Base-by-base conservation (phyloP, 495 filamentous ascomycete genomes). In the Penicillium flavigenum region DNA sequence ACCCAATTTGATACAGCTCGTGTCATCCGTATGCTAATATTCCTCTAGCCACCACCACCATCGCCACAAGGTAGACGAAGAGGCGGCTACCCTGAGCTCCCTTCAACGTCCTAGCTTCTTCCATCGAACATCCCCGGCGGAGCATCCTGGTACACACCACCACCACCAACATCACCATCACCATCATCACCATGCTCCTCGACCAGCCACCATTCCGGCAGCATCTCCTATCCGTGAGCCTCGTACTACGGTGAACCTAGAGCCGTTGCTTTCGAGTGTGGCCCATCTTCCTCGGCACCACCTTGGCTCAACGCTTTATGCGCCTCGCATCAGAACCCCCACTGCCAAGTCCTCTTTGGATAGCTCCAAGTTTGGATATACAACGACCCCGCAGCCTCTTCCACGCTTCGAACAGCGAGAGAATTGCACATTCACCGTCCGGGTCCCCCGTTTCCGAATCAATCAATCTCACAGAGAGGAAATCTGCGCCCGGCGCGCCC, bases 381-480 rank as follows among this genome's bases (percentile, higher is more conserved):
- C 79, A 36, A 88, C 82, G 17, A 89, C 81, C 7, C 90, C 92
- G 1, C 83, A 81, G 31, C 88, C 89, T 14, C 73, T 96, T 5
- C 92, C 91, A 4, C 73, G 84, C 10, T 95, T 94, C 62, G 85
- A 91, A 61, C 84, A 83, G 22, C 88, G 90, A 41, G 88, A 91
- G 61, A 98, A 98, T 58, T 96, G 90, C 66, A 96, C 92, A 0
- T 83, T 94, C 61, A 95, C 90, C 6, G 75, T 98, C 49, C 89
- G 92, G 43, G 87, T 98, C 6, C 88, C 92, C 4, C 84, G 90
- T 17, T 83, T 86, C 60, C 89, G 92, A 63, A 80, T 99, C 26
- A 81, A 78, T 16, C 67, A 81, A 1, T 71, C 75, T 6, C 81
- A 86, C 34, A 83, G 92, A 8, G 88, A 91, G 67, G 90, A 94